phyloP scores from a whole-genome alignment of 257 asterid genomes.

The Capsicum pubescens region DNA sequence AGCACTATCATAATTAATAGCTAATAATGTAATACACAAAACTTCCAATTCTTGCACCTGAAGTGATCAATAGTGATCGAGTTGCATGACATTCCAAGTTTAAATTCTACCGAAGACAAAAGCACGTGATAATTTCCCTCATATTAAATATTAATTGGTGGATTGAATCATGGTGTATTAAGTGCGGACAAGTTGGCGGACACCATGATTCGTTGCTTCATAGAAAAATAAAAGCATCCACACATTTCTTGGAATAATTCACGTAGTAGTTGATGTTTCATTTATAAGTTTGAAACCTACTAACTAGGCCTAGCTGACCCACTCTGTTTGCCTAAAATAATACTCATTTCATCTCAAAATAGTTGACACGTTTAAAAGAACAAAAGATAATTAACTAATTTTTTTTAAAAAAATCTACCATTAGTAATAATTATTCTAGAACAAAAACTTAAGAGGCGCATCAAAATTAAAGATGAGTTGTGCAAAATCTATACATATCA shows the following conservation, averaged over 20 bases:
- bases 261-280: background rate
- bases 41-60: background rate
- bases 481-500: too few species aligned
- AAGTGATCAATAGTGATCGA: background rate
- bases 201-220: background rate
- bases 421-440: too few species aligned
- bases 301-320: background rate
- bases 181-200: background rate
- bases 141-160: background rate
- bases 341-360: background rate
- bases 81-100: background rate
- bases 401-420: too few species aligned
- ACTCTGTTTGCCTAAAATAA: background rate
- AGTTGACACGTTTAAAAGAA: too few species aligned
- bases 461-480: too few species aligned
- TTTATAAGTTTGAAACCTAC: conserved; percentile 1
- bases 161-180: background rate
- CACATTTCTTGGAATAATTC: background rate
- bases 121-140: background rate
- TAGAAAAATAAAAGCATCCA: background rate
- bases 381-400: too few species aligned
- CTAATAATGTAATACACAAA: background rate
- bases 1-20: background rate
- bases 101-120: background rate
- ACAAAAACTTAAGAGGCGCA: too few species aligned